A percentile compares a stretch with the other conserved stretches of the same genome.
Conservation (phyloP, 2,329 filamentous ascomycete species). For the Periconia sp. region DNA sequence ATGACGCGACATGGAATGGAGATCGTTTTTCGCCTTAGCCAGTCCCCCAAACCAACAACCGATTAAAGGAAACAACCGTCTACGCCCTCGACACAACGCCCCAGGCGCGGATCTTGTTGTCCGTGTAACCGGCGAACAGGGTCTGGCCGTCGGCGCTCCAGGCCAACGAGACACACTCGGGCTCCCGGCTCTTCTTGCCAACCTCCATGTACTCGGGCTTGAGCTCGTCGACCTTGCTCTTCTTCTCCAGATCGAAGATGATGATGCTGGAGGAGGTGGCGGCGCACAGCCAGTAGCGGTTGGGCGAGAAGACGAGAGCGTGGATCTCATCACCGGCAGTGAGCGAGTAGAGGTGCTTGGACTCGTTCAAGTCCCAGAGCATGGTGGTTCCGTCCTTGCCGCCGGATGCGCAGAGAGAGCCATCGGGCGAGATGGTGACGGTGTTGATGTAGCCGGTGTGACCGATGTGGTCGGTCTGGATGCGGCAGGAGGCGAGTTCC, state of each 20-base stretch:
- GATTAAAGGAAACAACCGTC: constrained; percentile 6
- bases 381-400: constrained; percentile 99
- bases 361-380: constrained; percentile 99
- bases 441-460: constrained; percentile 99
- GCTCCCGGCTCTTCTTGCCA: constrained; percentile 98
- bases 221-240: constrained; percentile 99
- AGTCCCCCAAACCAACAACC: neutral
- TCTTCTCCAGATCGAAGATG: constrained; percentile 99
- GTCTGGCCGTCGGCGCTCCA: constrained; percentile 99
- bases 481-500: constrained; percentile 98
- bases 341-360: constrained; percentile 99
- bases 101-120: constrained; percentile 71
- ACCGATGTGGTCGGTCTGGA: constrained; percentile 99
- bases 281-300: constrained; percentile 99
- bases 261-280: constrained; percentile 97
- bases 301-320: constrained; percentile 99
- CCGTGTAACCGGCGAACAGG: constrained; percentile 98
- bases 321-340: constrained; percentile 99
- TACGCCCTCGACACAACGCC: constrained; percentile 47
- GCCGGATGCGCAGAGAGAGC: constrained; percentile 97
- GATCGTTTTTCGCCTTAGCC: neutral
- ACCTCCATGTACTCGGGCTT: constrained; percentile 96
- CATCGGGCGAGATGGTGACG: constrained; percentile 99
- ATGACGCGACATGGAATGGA: neutral
- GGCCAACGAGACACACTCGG: constrained; percentile 95